Percentiles rank a stretch among this genome's conserved stretches.
Conservation (phyloP, 805 yeast species). For the Wickerhamomyces hampshirensis region DNA sequence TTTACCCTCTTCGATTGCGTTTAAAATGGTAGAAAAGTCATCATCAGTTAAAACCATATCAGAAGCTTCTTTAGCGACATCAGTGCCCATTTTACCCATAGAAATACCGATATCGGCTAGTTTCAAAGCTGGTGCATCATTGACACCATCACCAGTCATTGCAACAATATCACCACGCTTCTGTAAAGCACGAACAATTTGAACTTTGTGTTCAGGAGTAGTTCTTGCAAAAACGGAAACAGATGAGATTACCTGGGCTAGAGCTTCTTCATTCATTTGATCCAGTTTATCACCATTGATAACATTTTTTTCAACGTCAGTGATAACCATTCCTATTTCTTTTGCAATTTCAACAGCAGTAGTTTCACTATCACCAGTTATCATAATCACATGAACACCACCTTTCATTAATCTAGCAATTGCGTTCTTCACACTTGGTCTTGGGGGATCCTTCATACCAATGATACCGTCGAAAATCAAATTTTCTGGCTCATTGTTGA, state of each 20-base stretch:
- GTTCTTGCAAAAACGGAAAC: constrained; percentile 93
- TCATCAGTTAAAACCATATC: constrained; percentile 98
- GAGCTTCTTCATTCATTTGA: constrained; percentile 60
- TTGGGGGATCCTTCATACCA: constrained; percentile 98
- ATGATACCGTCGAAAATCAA: constrained; percentile 79
- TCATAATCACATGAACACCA: constrained; percentile 97
- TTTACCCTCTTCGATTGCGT: constrained; percentile 95
- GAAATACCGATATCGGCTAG: constrained; percentile 95
- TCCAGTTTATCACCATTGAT: constrained; percentile 85
- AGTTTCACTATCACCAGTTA: constrained; percentile 89
- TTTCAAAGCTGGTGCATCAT: constrained; percentile 97
- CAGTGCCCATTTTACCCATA: constrained; percentile 93
- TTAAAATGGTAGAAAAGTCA: constrained; percentile 89
- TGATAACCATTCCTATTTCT: constrained; percentile 84
- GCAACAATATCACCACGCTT: constrained; percentile 93
- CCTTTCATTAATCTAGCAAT: constrained; percentile 77
- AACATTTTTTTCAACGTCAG: constrained; percentile 59
- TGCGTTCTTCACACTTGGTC: constrained; percentile 76
- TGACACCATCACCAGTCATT: constrained; percentile 99
- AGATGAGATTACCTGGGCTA: constrained; percentile 70
- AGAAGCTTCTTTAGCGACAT: constrained; percentile 97
- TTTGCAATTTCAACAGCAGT: constrained; percentile 83
- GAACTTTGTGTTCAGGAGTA: constrained; percentile 89
- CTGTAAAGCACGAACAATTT: constrained; percentile 86
- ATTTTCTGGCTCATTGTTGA: constrained; percentile 45